phyloP scores from a whole-genome alignment of 768 basidiomycete genomes.

The Nidularia pulvinata region DNA sequence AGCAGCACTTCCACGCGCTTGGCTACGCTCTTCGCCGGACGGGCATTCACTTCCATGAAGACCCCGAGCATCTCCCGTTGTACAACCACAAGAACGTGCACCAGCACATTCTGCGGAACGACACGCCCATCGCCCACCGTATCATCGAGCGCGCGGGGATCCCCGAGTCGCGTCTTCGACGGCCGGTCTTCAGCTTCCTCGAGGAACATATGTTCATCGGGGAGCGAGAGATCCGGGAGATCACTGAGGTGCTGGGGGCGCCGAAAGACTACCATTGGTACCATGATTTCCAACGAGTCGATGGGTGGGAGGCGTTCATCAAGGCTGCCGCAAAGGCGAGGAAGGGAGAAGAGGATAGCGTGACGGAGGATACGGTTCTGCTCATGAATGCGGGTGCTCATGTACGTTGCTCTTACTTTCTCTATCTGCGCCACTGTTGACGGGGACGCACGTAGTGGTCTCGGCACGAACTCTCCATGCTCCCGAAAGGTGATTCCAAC shows the following conservation, averaged over 20 bases:
- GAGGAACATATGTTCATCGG: conserved; percentile 24
- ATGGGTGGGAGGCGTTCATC: conserved; percentile 20
- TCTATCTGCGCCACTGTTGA: not conserved
- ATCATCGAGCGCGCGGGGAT: conserved; percentile 18
- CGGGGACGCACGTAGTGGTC: too few species aligned
- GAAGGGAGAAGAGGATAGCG: conserved; percentile 15
- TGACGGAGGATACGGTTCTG: conserved; percentile 23
- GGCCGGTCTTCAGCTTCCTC: conserved; percentile 23
- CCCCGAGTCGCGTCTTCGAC: conserved; percentile 19
- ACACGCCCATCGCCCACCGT: conserved; percentile 14
- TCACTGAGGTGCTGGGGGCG: conserved; percentile 20
- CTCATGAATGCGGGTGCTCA: conserved; percentile 24
- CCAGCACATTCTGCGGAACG: conserved; percentile 17
- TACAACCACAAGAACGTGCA: conserved; percentile 20
- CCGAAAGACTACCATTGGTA: conserved; percentile 18
- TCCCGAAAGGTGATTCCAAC: conserved; percentile 15
- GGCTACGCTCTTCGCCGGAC: conserved; percentile 17
- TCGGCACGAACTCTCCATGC: conserved; percentile 20
- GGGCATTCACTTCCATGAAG: conserved; percentile 17
- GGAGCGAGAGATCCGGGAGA: conserved; percentile 18
- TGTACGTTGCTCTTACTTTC: conserved; percentile 7
- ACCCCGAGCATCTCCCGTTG: conserved; percentile 14
- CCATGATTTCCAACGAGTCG: conserved; percentile 20
- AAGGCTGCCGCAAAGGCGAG: conserved; percentile 12
- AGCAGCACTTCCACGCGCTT: conserved; percentile 18